Evolutionary conservation across 768 basidiomycete genomes (phyloP).

Genomic region (Daedaleopsis sinensis): DNA sequence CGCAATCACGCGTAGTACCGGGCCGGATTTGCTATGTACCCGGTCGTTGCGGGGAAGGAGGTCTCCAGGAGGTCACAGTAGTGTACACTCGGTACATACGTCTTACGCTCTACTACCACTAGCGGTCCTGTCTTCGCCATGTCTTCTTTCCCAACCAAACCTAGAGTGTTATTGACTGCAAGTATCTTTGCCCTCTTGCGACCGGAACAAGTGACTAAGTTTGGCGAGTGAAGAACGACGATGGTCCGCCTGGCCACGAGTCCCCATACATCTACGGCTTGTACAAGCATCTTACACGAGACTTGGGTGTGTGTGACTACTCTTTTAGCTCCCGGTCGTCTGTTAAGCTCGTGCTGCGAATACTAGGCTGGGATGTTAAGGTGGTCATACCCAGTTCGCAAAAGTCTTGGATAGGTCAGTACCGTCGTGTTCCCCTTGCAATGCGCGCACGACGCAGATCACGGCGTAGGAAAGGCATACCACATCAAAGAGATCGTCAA

Average conservation of each 20-base stretch:
- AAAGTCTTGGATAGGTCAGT: slow-evolving; percentile 85
- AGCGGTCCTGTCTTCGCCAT: slow-evolving; percentile 11
- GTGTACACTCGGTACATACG: too few species aligned
- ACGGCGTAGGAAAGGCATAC: slow-evolving; percentile 68
- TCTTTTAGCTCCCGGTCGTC: neutral
- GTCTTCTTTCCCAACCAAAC: slow-evolving; percentile 20
- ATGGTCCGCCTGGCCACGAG: slow-evolving; percentile 73
- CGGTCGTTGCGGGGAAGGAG: too few species aligned
- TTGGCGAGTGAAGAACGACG: slow-evolving; percentile 64
- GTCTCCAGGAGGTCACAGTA: too few species aligned
- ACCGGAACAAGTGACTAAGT: slow-evolving; percentile 2
- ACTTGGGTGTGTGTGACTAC: slow-evolving; percentile 50
- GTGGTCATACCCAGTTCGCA: slow-evolving; percentile 82
- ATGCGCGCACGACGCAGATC: neutral
- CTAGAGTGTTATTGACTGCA: slow-evolving; percentile 47
- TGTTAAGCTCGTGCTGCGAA: slow-evolving; percentile 5
- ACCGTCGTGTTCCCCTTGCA: neutral
- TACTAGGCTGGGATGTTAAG: slow-evolving; percentile 73
- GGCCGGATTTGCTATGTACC: too few species aligned
- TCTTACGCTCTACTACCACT: neutral
- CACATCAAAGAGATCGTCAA: slow-evolving; percentile 73
- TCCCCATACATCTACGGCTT: slow-evolving; percentile 80
- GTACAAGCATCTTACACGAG: slow-evolving; percentile 58
- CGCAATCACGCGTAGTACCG: neutral
- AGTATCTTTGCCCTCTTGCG: slow-evolving; percentile 26